Evolutionary conservation across 345 rosid species (phyloP).

Genomic region (Citrus reticulata): DNA sequence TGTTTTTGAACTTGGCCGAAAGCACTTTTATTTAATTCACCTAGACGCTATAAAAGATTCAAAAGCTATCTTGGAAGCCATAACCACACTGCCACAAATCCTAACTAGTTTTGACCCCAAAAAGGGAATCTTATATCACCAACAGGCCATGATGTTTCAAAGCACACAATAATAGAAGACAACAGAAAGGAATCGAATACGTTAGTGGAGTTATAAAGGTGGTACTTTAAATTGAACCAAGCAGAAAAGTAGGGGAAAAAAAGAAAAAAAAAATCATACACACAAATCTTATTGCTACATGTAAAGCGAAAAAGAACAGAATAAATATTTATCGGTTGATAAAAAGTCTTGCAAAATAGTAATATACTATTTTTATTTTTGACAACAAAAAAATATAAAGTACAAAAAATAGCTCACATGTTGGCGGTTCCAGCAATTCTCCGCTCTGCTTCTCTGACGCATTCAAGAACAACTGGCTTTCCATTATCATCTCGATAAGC

Average conservation of each 20-base stretch:
- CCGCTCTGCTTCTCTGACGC: constrained; percentile 92
- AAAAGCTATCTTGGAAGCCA: not conserved
- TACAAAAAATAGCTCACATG: constrained; percentile 43
- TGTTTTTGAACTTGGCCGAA: not conserved
- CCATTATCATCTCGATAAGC: constrained; percentile 97
- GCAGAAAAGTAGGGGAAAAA: not conserved
- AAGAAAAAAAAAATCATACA: not conserved
- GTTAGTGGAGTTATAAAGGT: constrained; percentile 11
- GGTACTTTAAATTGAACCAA: constrained; percentile 10
- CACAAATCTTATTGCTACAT: not conserved
- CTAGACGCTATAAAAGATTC: not conserved
- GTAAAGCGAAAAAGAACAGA: not conserved
- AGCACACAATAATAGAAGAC: not conserved
- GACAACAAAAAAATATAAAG: not conserved
- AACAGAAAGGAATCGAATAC: constrained; percentile 13
- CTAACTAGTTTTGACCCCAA: not conserved
- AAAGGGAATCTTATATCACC: not conserved
- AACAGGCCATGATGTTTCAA: not conserved
- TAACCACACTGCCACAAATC: not conserved
- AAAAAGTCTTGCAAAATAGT: not conserved
- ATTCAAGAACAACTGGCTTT: constrained; percentile 83
- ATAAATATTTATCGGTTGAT: not conserved
- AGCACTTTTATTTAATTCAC: not conserved
- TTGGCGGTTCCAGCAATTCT: constrained; percentile 70
- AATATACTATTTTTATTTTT: not conserved